Percentiles rank a stretch among this genome's conserved stretches.
Evolutionary conservation across 345 rosid genomes (phyloP).

Genomic region (Heritiera littoralis): DNA sequence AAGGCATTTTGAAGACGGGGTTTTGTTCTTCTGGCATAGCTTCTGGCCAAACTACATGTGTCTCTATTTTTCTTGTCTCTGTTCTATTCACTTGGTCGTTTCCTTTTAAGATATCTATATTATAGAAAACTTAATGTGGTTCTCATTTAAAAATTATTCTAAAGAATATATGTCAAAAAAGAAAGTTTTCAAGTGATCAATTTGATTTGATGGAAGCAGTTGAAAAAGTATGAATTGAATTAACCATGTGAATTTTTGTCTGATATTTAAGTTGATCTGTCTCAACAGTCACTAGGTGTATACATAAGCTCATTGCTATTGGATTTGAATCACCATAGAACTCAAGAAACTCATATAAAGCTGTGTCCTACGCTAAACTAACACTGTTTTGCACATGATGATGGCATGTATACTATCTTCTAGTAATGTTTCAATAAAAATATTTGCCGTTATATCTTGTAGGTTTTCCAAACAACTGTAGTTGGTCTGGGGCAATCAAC

Average conservation of each 20-base stretch:
- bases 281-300: neutral
- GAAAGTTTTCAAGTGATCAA: neutral
- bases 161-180: neutral
- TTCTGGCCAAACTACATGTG: neutral
- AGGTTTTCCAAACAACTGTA: conserved; percentile 98
- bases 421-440: neutral
- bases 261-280: neutral
- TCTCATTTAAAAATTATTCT: too few relatives aligned
- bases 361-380: neutral
- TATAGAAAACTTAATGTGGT: neutral
- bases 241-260: too few relatives aligned
- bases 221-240: neutral
- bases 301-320: neutral
- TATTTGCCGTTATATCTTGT: conserved; percentile 12
- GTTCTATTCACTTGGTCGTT: neutral
- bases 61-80: neutral
- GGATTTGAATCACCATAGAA: neutral
- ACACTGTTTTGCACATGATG: neutral
- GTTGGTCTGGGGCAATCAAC: conserved; percentile 96
- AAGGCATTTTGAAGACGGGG: conserved; percentile 2
- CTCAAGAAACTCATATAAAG: neutral
- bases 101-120: neutral
- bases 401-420: neutral
- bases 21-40: conserved; percentile 2
- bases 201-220: neutral